phyloP scores from a whole-genome alignment of 805 yeast genomes.

The Lipomyces sp. region DNA sequence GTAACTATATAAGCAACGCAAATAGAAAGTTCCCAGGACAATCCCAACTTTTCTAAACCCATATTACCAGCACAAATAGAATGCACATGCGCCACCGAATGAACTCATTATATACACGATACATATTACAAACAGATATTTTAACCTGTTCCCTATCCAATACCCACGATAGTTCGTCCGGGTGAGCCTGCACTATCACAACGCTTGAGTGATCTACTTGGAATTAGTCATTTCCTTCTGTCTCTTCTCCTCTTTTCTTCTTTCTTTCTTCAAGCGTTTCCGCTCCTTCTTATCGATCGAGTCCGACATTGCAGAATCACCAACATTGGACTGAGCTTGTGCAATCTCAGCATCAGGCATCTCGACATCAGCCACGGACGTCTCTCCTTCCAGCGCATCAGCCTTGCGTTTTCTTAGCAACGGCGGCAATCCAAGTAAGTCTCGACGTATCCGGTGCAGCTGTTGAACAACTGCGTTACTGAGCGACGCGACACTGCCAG shows the following conservation, averaged over 20 bases:
- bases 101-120: slow-evolving; percentile 2
- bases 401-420: slow-evolving; percentile 31
- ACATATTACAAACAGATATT: not conserved
- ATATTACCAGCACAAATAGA: not conserved
- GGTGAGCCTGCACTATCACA: not conserved
- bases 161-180: not conserved
- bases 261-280: slow-evolving; percentile 32
- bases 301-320: not conserved
- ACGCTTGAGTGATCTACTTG: not conserved
- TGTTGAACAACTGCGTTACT: slow-evolving; percentile 58
- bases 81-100: not conserved
- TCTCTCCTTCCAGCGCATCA: slow-evolving; percentile 1
- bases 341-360: slow-evolving; percentile 15
- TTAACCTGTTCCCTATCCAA: not conserved
- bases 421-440: slow-evolving; percentile 81
- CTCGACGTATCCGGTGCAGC: slow-evolving; percentile 74
- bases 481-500: slow-evolving; percentile 39
- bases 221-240: slow-evolving; percentile 12
- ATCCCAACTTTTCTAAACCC: not conserved
- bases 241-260: slow-evolving; percentile 31
- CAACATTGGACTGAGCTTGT: not conserved
- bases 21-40: not conserved
- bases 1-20: not conserved
- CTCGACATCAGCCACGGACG: slow-evolving; percentile 29
- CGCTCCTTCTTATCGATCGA: slow-evolving; percentile 32